These are phyloP conservation scores for Ganoderma lucidum DNA, from an alignment of 1,284 basidiomycete species.

Conservation along the genomic window DNA sequence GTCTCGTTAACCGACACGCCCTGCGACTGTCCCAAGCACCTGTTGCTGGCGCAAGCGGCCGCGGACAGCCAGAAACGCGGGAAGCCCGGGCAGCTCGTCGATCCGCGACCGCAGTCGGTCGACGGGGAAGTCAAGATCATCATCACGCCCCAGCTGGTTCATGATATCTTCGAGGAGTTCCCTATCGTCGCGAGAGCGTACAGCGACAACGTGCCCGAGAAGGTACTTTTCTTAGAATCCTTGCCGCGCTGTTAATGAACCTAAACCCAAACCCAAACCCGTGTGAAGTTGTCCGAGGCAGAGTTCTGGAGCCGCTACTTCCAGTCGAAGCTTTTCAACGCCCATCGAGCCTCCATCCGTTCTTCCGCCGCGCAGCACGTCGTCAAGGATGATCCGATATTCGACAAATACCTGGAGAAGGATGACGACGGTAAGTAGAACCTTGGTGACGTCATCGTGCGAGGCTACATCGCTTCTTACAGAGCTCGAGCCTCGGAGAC, in stretches of 20 bases:
- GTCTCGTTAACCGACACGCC: slow-evolving; percentile 15
- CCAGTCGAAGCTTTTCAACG: slow-evolving; percentile 93
- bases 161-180: slow-evolving; percentile 98
- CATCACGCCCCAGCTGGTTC: slow-evolving; percentile 91
- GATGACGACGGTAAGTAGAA: slow-evolving; percentile 86
- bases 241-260: slow-evolving; percentile 20
- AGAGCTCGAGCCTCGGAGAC: slow-evolving; percentile 86
- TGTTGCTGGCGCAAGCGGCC: slow-evolving; percentile 76
- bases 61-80: slow-evolving; percentile 82
- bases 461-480: slow-evolving; percentile 8
- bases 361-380: slow-evolving; percentile 86
- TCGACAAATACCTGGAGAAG: slow-evolving; percentile 94
- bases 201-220: slow-evolving; percentile 89
- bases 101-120: slow-evolving; percentile 85
- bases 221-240: slow-evolving; percentile 52
- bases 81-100: slow-evolving; percentile 86
- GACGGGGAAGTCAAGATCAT: slow-evolving; percentile 90
- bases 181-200: slow-evolving; percentile 94
- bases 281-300: slow-evolving; percentile 77
- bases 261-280: slow-evolving; percentile 5
- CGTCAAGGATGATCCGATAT: slow-evolving; percentile 91
- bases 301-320: slow-evolving; percentile 99
- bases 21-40: slow-evolving; percentile 55
- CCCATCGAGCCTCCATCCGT: slow-evolving; percentile 92
- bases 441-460: background rate